phyloP scores from a whole-genome alignment of 2,329 filamentous ascomycete genomes.

The Exophiala dermatitidis region DNA sequence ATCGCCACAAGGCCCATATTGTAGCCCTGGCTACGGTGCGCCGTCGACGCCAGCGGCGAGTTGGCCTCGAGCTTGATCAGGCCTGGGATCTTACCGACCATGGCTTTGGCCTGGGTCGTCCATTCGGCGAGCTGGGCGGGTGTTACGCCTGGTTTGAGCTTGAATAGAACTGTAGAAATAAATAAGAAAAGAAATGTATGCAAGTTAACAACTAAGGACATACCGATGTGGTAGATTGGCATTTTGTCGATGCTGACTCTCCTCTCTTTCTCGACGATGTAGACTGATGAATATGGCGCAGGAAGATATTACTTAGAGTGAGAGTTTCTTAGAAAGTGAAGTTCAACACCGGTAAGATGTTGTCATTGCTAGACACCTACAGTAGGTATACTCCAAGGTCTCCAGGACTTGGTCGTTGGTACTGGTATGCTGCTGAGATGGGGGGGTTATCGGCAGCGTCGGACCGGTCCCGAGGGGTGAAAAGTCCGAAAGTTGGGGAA shows the following conservation, averaged over 20 bases:
- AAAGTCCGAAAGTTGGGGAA: too few relatives aligned
- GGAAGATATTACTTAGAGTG: too few relatives aligned
- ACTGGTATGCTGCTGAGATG: too few relatives aligned
- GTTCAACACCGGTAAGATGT: too few relatives aligned
- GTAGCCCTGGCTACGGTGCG: constrained; percentile 40
- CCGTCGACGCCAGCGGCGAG: constrained; percentile 35
- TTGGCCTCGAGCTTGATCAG: constrained; percentile 34
- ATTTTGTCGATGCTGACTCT: neutral
- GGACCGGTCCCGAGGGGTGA: too few relatives aligned
- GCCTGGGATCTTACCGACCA: constrained; percentile 40
- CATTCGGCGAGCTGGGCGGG: constrained; percentile 32
- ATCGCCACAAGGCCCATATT: constrained; percentile 43
- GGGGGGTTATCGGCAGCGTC: too few relatives aligned
- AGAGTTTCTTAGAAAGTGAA: too few relatives aligned
- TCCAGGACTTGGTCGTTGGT: too few relatives aligned
- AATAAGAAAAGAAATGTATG: constrained; percentile 7
- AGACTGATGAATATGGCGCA: too few relatives aligned
- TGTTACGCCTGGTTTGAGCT: constrained; percentile 36
- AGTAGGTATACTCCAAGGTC: too few relatives aligned
- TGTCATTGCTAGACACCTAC: too few relatives aligned
- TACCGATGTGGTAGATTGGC: neutral
- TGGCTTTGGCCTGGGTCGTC: constrained; percentile 29
- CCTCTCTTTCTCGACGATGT: too few relatives aligned
- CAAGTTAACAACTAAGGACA: neutral
- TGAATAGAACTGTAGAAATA: constrained; percentile 36